phyloP scores from a whole-genome alignment of 306 rosid species.

The Hylodesmum podocarpum region DNA sequence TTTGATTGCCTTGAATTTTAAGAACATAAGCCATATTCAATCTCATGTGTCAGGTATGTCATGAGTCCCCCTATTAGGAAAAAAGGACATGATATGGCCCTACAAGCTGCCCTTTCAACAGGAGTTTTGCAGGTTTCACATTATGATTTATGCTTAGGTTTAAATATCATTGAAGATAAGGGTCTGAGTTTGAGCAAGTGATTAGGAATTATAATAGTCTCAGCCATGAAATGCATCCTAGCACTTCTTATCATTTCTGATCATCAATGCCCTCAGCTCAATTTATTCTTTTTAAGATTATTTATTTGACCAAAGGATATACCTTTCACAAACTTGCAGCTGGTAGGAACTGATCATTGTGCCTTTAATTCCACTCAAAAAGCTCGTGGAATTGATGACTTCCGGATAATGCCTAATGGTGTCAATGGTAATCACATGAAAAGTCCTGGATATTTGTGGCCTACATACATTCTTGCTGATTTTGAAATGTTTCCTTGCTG shows the following conservation, averaged over 20 bases:
- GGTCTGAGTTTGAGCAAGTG: constrained; percentile 11
- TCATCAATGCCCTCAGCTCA: not conserved
- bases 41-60: constrained; percentile 68
- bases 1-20: constrained; percentile 18
- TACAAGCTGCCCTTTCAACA: constrained; percentile 82
- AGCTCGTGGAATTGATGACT: constrained; percentile 82
- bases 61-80: constrained; percentile 96
- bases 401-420: constrained; percentile 90
- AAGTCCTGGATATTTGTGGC: not conserved
- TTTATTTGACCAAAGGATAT: constrained; percentile 7
- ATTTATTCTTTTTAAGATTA: not conserved
- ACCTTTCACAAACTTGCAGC: constrained; percentile 54
- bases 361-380: constrained; percentile 82
- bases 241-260: not conserved
- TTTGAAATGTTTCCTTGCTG: constrained; percentile 27
- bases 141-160: constrained; percentile 20
- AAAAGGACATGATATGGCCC: constrained; percentile 81
- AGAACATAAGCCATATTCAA: constrained; percentile 13
- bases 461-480: constrained; percentile 13
- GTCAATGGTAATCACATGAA: constrained; percentile 68
- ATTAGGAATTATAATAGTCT: constrained; percentile 23
- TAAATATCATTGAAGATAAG: constrained; percentile 2
- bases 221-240: not conserved
- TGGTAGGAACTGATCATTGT: constrained; percentile 95
- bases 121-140: constrained; percentile 82